Evolutionary conservation across 768 basidiomycete genomes (phyloP).

Genomic region (Calocybe indica): DNA sequence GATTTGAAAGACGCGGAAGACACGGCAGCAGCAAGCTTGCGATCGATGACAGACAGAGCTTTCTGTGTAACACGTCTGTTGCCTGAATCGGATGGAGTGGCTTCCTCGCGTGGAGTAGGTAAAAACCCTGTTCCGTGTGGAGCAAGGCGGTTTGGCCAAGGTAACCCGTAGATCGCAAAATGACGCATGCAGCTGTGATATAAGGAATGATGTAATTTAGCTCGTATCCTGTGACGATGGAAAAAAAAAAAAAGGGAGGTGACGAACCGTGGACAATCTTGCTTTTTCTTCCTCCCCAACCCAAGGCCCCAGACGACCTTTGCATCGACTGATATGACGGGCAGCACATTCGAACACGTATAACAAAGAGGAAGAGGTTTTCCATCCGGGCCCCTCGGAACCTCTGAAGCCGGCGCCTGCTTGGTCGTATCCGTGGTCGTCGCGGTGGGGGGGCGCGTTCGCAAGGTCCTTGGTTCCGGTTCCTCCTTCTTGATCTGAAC

Average conservation of each 20-base stretch:
- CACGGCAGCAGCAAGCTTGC: conserved; percentile 44
- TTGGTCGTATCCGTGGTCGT: conserved; percentile 31
- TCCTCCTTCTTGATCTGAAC: conserved; percentile 44
- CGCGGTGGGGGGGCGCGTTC: conserved; percentile 37
- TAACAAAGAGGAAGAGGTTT: conserved; percentile 64
- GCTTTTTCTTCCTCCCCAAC: conserved; percentile 53
- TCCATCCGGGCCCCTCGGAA: conserved; percentile 57
- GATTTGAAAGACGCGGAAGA: conserved; percentile 18
- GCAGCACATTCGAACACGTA: conserved; percentile 67
- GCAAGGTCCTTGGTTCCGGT: conserved; percentile 43
- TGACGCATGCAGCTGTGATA: conserved; percentile 67
- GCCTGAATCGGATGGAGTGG: conserved; percentile 39
- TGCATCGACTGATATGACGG: conserved; percentile 70
- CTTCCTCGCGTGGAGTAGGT: conserved; percentile 47
- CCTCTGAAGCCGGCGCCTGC: conserved; percentile 28
- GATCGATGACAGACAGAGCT: conserved; percentile 42
- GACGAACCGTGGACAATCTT: conserved; percentile 72
- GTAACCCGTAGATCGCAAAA: conserved; percentile 64
- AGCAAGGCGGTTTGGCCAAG: conserved; percentile 65
- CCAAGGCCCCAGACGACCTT: conserved; percentile 71
- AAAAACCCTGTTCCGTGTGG: conserved; percentile 38
- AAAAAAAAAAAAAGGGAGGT: conserved; percentile 7
- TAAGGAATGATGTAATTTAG: not conserved
- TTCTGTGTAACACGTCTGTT: conserved; percentile 48
- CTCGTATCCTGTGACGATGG: conserved; percentile 1